These are phyloP conservation scores for Saccharomyces hybrid DNA, from an alignment of 1,139 yeast genomes.

Conservation along the genomic window DNA sequence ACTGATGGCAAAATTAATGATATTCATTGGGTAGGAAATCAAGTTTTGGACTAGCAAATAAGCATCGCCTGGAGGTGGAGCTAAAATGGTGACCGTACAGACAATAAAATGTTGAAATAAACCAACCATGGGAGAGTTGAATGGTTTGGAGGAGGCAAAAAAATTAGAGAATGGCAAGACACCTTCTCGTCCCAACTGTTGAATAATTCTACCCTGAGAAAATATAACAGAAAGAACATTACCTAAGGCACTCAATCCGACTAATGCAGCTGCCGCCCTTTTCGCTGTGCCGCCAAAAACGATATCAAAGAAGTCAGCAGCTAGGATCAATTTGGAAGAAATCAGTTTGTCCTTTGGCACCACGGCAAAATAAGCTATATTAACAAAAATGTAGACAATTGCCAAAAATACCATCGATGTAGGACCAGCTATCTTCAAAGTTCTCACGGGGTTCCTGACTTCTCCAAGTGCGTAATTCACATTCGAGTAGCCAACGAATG, in stretches of 20 bases:
- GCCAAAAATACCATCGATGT: constrained; percentile 54
- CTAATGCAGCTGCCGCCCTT: constrained; percentile 60
- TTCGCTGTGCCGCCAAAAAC: constrained; percentile 64
- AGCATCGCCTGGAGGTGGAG: constrained; percentile 73
- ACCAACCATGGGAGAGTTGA: constrained; percentile 43
- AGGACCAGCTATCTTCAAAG: constrained; percentile 68
- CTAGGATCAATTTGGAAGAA: constrained; percentile 60
- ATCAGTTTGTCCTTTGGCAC: constrained; percentile 58
- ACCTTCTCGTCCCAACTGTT: constrained; percentile 67
- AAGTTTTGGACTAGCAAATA: constrained; percentile 67
- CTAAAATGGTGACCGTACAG: constrained; percentile 46
- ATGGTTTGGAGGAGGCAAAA: constrained; percentile 48
- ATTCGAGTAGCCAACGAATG: constrained; percentile 66
- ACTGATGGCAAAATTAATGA: constrained; percentile 67
- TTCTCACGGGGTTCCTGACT: constrained; percentile 60
- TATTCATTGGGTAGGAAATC: constrained; percentile 68
- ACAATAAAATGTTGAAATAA: constrained; percentile 48
- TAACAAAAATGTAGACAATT: constrained; percentile 57
- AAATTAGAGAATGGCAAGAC: constrained; percentile 59
- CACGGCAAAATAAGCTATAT: constrained; percentile 67
- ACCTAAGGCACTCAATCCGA: constrained; percentile 69
- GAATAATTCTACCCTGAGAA: constrained; percentile 72
- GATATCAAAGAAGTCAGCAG: constrained; percentile 65
- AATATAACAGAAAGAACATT: constrained; percentile 72
- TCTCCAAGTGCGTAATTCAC: constrained; percentile 81